Percentiles rank a stretch among this genome's conserved stretches.
Conservation (phyloP, 805 yeast species). For the Myxozyma udenii region DNA sequence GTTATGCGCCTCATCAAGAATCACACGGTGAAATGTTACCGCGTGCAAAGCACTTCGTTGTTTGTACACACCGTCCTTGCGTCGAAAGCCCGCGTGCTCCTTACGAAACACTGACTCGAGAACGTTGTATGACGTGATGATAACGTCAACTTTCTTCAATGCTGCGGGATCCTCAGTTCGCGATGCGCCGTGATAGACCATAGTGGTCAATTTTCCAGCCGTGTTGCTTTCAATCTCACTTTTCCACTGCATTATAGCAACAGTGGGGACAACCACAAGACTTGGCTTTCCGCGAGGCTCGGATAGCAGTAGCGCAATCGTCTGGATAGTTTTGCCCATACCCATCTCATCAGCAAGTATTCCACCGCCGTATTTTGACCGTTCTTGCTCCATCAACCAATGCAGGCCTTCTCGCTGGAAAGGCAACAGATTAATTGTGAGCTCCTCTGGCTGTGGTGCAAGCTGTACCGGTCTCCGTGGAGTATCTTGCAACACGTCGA, state of each 20-base stretch:
- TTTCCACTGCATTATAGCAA: conserved; percentile 98
- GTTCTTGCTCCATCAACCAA: conserved; percentile 85
- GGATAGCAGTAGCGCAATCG: conserved; percentile 78
- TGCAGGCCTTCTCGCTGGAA: conserved; percentile 91
- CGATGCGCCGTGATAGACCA: conserved; percentile 82
- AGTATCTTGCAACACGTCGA: conserved; percentile 56
- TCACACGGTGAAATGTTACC: conserved; percentile 74
- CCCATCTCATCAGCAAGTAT: conserved; percentile 99
- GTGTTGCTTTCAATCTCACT: conserved; percentile 87
- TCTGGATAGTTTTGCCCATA: conserved; percentile 98
- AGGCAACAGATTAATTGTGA: conserved; percentile 72
- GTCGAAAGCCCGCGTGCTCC: conserved; percentile 74
- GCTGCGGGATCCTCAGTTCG: conserved; percentile 58
- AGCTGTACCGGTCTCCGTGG: conserved; percentile 44
- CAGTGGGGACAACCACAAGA: conserved; percentile 94
- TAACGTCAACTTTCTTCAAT: conserved; percentile 62
- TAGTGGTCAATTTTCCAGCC: conserved; percentile 61
- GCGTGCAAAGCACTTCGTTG: conserved; percentile 74
- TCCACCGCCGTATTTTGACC: conserved; percentile 77
- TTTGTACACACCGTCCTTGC: conserved; percentile 67
- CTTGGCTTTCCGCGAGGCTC: conserved; percentile 58
- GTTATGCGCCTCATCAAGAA: conserved; percentile 95
- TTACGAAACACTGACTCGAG: conserved; percentile 81
- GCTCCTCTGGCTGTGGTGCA: conserved; percentile 73
- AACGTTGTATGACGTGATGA: conserved; percentile 82